phyloP scores from a whole-genome alignment of 1,284 basidiomycete species.

The Heliocybe sulcata region DNA sequence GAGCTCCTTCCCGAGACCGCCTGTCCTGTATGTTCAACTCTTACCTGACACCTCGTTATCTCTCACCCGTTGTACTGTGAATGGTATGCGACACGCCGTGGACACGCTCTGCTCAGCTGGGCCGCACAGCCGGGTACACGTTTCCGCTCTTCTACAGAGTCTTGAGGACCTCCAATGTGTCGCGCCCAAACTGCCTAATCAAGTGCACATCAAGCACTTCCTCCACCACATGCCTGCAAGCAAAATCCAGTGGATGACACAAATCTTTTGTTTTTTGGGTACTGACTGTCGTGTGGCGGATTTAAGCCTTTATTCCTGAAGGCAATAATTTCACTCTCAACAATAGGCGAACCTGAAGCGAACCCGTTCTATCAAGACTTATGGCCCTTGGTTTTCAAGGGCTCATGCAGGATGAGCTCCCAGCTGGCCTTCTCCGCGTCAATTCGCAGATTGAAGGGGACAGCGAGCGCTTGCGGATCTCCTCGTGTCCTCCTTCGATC shows the following conservation, averaged over 20 bases:
- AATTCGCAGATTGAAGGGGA: conserved; percentile 20
- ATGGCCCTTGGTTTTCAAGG: neutral
- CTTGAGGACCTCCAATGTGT: too few species aligned
- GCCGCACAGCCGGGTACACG: conserved; percentile 56
- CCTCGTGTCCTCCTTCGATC: conserved; percentile 65
- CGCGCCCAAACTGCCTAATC: conserved; percentile 51
- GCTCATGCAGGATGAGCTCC: neutral
- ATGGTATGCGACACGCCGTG: conserved; percentile 52
- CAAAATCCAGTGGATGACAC: neutral
- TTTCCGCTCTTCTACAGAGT: conserved; percentile 36
- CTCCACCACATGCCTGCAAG: conserved; percentile 28
- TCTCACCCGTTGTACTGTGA: conserved; percentile 42
- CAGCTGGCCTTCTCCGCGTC: neutral
- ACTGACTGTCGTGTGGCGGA: neutral
- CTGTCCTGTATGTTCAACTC: neutral
- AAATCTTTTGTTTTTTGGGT: conserved; percentile 1
- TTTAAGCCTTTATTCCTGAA: neutral
- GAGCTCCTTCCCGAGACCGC: neutral
- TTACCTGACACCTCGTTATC: conserved; percentile 28
- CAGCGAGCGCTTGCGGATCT: conserved; percentile 37
- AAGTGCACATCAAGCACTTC: conserved; percentile 19
- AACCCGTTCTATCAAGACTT: neutral
- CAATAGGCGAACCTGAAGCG: neutral
- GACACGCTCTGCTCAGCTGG: conserved; percentile 45
- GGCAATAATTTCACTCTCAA: neutral